Evolutionary conservation across 768 basidiomycete genomes (phyloP), one percentile per base, ranked within the genome.

Genomic region (Imleria badia): DNA sequence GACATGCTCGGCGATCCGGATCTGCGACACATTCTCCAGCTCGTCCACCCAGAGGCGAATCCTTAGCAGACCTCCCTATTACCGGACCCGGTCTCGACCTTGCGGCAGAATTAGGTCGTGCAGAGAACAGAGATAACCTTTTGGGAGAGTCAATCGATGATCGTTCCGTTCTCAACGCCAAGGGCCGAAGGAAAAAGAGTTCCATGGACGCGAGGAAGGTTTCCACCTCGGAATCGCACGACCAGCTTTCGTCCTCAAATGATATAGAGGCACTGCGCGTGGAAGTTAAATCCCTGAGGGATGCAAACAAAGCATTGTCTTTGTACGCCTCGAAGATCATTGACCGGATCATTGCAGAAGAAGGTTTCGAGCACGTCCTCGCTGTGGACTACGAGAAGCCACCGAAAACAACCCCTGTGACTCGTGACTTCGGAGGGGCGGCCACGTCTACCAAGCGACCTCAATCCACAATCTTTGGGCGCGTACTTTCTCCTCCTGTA

Each of bases 241-340:
- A 83, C 48, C 66, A 73, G 6, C 74, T 71, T 50, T 64, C 66
- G 31, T 72, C 80, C 42, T 57, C 73, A 45, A 84, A 75, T 50
- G 89, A 92, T 61, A 70, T 91, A 59, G 86, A 90, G 40, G 80
- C 85, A n/a, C 73, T 98, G 49, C 81, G 87, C 34, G 81, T 75
- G 12, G 96, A 98, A 71, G 87, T 97, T 68, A 96, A 96, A 71
- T 86, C 85, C 30, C 82, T 98, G 71, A 91, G 89, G 69, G 95
- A 97, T 68, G 93, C 93, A 41, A 98, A 97, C 77, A 96, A 96
- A 70, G 95, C 95, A 1, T 76, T 98, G 13, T 93, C 93, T 17
- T 74, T 98, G 38, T 98, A 98, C 66, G 94, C 95, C 5, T 94
- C 92, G 43, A 98, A 98, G 79, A 98, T 98, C 61, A 91, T 98